Evolutionary conservation across 208 protist species (phyloP), one percentile per base, ranked within the genome.

Genomic region (Crithidia acanthocephali): DNA sequence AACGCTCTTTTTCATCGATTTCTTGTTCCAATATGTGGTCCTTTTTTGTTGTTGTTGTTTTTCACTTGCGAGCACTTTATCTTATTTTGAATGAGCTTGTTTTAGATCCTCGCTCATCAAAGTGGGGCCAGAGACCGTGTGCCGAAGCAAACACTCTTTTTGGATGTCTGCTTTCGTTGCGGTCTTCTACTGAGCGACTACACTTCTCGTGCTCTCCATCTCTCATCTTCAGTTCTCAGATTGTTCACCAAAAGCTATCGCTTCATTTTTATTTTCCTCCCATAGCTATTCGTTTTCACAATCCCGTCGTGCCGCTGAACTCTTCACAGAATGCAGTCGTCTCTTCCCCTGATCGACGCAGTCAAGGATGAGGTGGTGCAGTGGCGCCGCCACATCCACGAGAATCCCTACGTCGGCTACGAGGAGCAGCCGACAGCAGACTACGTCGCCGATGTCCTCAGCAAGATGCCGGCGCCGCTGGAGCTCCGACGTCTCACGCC

Each of bases 371-470:
- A 88, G 61, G 83, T 87, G 30, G 80, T 93, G 51, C 78, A 80
- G 71, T 94, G 86, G 85, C 86, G 89, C 63, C 89, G 86, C 50
- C 75, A 94, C 80, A 89, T 92, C 45, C 89, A 94, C 74, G 71
- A 73, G 45, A 68, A 88, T 32, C 86, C 86, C 9, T 85, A 81
- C 40, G 72, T 94, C 33, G 79, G 47, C 28, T 84, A 89, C 68
- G 67, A 94, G 66, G 89, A 94, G 70, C 60, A 75, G 45, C 83
- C 81, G 33, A 94, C 89, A 2, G 86, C 89, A 3, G 84, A 90
- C 70, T 94, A 86, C 76, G 79, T 94, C 25, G 89, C 79, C 60
- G 72, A 40, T 23, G 45, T 80, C 47, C 83, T 94, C 37, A 37
- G 18, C 27, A 61, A 60, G 55, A 87, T 94, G 79, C 84, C 80